Evolutionary conservation across 2,329 filamentous ascomycete species (phyloP), one percentile per base, ranked within the genome.

Genomic region (Sporothrix luriei): DNA sequence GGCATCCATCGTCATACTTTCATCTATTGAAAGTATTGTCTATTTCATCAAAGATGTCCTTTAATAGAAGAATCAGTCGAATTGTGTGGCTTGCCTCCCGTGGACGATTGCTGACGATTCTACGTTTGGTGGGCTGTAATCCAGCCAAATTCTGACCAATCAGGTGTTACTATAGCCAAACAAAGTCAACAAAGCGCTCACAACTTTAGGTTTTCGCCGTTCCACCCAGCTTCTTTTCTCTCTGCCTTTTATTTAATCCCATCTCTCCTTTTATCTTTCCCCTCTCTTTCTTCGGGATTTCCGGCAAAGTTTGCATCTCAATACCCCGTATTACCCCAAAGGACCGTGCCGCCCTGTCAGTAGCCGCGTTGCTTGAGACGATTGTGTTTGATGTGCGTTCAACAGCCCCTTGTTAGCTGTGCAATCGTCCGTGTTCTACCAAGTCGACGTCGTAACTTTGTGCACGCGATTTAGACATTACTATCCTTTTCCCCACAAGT

Each of bases 341-440:
- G 24, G 52, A 52, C 38, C 65, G 65, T 68, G 65, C 40, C 65
- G 38, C 43, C 16, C n/a, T 52, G 52, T 43, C 65, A 54, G 7
- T 48, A 54, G 19, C 59, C 26, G 16, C 24, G 26, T 10, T 49
- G 40, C 26, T 69, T 66, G 70, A 71, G 67, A 73, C 69, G 70
- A 67, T 16, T 19, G 6, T 54, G 72, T 73, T 70, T 73, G 70
- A 71, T 71, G 68, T 54, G n/a, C 70, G 40, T 43, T 21, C 29
- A 29, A 48, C n/a, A 16, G 14, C 66, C 68, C 71, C 46, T 54
- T 61, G 29, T 66, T 57, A 57, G 48, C 49, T 46, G 16, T 38
- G 14, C 33, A 64, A 16, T 40, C 7, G 38, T 43, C 69, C 26
- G 46, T 38, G 26, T 14, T 24, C 54, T n/a, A 38, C 62, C 43